These are phyloP conservation scores for Acanthamoeba healyi DNA, from an alignment of 208 protist genomes.

Conservation along the genomic window DNA sequence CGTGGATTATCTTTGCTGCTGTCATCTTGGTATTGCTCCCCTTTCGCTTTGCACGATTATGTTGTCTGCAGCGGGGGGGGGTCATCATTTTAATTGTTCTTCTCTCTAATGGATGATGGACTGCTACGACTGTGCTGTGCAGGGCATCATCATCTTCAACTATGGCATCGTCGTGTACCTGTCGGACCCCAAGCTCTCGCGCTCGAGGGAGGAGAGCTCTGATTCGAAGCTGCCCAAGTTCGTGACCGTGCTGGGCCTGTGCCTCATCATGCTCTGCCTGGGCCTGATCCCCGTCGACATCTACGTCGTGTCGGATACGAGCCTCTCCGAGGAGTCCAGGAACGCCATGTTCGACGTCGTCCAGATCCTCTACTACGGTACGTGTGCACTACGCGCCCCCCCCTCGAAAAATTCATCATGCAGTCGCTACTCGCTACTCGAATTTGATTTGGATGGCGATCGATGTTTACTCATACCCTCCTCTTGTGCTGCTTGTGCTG, in stretches of 20 bases:
- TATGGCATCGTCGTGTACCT: constrained; percentile 27
- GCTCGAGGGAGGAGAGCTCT: background rate
- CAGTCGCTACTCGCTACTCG: too few relatives aligned
- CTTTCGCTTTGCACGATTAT: background rate
- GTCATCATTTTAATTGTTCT: background rate
- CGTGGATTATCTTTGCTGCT: constrained; percentile 73
- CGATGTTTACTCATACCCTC: too few relatives aligned
- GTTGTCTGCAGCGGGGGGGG: too few relatives aligned
- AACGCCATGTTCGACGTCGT: background rate
- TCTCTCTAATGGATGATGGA: too few relatives aligned
- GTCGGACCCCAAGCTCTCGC: constrained; percentile 30
- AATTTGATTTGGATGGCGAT: too few relatives aligned
- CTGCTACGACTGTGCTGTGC: too few relatives aligned
- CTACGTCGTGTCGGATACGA: constrained; percentile 57
- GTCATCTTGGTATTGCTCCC: constrained; percentile 15
- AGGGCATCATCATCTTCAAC: constrained; percentile 65
- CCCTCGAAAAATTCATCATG: too few relatives aligned
- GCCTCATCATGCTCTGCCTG: constrained; percentile 35
- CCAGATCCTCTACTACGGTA: constrained; percentile 69
- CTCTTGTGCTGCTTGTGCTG: too few relatives aligned
- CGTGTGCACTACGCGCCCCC: too few relatives aligned
- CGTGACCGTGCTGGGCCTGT: constrained; percentile 46
- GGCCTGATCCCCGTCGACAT: constrained; percentile 64
- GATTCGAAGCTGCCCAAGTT: constrained; percentile 48
- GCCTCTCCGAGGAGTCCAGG: background rate